Evolutionary conservation across 352 stramenopile species (phyloP).

Genomic region (Phytophthora cajani): DNA sequence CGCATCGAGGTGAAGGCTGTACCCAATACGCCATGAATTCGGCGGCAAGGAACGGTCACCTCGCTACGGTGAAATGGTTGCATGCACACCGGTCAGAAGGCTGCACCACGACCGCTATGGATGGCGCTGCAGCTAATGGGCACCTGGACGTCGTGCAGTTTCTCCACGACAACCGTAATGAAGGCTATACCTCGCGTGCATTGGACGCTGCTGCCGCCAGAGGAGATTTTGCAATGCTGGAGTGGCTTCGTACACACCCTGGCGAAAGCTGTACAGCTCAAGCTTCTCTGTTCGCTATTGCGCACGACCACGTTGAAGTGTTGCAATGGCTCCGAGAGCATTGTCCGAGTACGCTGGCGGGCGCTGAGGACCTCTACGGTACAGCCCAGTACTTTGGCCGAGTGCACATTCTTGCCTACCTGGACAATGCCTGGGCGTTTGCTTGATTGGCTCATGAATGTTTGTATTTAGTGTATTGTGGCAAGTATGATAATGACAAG

Average conservation of each 20-base stretch:
- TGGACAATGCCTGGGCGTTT: slow-evolving; percentile 18
- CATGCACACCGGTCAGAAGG: slow-evolving; percentile 38
- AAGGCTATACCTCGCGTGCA: slow-evolving; percentile 23
- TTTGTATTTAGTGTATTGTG: slow-evolving; percentile 18
- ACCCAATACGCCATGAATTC: slow-evolving; percentile 49
- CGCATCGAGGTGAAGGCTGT: slow-evolving; percentile 30
- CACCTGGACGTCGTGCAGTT: slow-evolving; percentile 34
- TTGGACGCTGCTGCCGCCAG: slow-evolving; percentile 22
- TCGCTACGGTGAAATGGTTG: slow-evolving; percentile 60
- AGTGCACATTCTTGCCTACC: slow-evolving; percentile 25
- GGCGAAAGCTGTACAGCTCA: slow-evolving; percentile 13
- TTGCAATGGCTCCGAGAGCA: slow-evolving; percentile 32
- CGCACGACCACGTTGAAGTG: slow-evolving; percentile 35
- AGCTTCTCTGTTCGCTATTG: slow-evolving; percentile 28
- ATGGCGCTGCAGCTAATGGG: slow-evolving; percentile 28
- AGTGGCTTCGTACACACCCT: slow-evolving; percentile 27
- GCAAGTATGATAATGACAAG: background rate
- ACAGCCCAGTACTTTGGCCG: slow-evolving; percentile 30
- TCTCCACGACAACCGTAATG: slow-evolving; percentile 25
- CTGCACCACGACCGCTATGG: slow-evolving; percentile 25
- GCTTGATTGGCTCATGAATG: background rate
- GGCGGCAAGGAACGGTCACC: slow-evolving; percentile 58
- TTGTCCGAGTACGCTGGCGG: slow-evolving; percentile 13
- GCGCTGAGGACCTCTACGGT: slow-evolving; percentile 11
- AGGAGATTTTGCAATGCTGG: slow-evolving; percentile 25